These are phyloP conservation scores for Marvania coccoides DNA, from an alignment of 139 green algal species.

Conservation along the genomic window DNA sequence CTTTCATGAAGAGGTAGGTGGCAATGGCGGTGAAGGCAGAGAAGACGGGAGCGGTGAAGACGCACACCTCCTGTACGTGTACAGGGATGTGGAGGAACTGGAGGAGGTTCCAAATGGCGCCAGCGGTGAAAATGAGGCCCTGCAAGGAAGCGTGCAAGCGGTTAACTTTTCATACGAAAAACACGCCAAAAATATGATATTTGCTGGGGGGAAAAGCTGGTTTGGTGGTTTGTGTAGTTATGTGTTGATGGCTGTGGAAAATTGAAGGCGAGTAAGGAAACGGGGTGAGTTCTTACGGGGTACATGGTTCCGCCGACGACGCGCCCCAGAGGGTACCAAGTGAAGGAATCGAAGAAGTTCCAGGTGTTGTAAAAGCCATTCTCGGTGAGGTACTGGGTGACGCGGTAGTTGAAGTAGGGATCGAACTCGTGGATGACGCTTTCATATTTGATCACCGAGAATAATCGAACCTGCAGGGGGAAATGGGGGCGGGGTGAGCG, in stretches of 20 bases:
- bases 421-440: constrained; percentile 84
- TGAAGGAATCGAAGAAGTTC: constrained; percentile 88
- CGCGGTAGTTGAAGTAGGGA: constrained; percentile 83
- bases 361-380: constrained; percentile 78
- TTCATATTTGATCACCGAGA: constrained; percentile 92
- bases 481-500: background rate
- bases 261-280: background rate
- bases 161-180: background rate
- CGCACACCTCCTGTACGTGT: constrained; percentile 92
- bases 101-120: constrained; percentile 76
- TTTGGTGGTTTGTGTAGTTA: too few relatives aligned
- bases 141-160: constrained; percentile 5
- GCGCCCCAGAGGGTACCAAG: constrained; percentile 86
- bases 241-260: too few relatives aligned
- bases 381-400: constrained; percentile 75
- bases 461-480: constrained; percentile 54
- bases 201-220: too few relatives aligned
- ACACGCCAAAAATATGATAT: background rate
- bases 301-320: constrained; percentile 86
- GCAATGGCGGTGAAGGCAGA: constrained; percentile 75
- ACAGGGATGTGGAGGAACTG: constrained; percentile 85
- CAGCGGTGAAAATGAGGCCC: constrained; percentile 90
- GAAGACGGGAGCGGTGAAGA: constrained; percentile 93
- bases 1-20: constrained; percentile 77
- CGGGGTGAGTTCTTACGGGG: too few relatives aligned